phyloP scores from a whole-genome alignment of 352 stramenopile genomes.

The Phytophthora pini region DNA sequence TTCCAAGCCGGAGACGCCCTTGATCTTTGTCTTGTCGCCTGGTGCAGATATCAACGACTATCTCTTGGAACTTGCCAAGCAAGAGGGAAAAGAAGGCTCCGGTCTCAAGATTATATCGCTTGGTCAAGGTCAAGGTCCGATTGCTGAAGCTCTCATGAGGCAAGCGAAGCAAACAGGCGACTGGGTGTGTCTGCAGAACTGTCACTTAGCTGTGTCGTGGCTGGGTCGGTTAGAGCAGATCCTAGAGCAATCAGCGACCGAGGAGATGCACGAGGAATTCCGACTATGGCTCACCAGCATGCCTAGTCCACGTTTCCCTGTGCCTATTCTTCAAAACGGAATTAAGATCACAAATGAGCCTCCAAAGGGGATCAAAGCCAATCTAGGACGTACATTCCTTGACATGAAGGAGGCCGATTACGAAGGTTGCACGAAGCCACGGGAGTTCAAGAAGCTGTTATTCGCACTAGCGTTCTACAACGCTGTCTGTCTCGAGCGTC shows the following conservation, averaged over 20 bases:
- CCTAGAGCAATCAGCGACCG: constrained; percentile 74
- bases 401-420: constrained; percentile 93
- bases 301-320: constrained; percentile 90
- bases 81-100: constrained; percentile 88
- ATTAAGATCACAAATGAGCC: constrained; percentile 97
- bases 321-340: constrained; percentile 94
- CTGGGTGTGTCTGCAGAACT: constrained; percentile 97
- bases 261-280: constrained; percentile 89
- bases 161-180: constrained; percentile 90
- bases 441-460: constrained; percentile 91
- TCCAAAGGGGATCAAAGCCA: constrained; percentile 91
- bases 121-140: constrained; percentile 93
- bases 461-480: constrained; percentile 96
- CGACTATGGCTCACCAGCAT: constrained; percentile 95
- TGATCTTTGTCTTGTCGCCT: constrained; percentile 95
- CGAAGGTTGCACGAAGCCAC: constrained; percentile 85
- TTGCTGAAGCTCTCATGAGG: constrained; percentile 92
- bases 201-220: constrained; percentile 93
- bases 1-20: constrained; percentile 89
- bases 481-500: constrained; percentile 92
- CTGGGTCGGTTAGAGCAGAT: constrained; percentile 90
- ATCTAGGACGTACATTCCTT: constrained; percentile 92
- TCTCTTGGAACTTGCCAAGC: constrained; percentile 89
- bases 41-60: constrained; percentile 96
- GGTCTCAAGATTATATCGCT: constrained; percentile 94